Conservation (phyloP, 1,284 basidiomycete genomes). For the Apiotrichum brassicae region DNA sequence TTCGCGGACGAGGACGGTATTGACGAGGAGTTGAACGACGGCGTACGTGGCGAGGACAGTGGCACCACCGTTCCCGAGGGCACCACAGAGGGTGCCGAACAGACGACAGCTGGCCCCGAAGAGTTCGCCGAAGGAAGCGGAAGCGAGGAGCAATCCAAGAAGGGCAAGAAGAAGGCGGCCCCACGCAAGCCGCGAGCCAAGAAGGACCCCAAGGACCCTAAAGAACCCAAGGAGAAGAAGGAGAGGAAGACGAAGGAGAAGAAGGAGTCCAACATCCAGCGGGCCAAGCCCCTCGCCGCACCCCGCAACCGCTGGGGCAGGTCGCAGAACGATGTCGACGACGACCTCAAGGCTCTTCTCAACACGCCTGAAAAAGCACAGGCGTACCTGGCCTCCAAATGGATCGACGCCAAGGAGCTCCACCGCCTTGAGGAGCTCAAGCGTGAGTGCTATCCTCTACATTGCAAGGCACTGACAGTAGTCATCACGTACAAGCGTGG, state of each 20-base stretch:
- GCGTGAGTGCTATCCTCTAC: conserved; percentile 22
- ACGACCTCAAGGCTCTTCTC: not conserved
- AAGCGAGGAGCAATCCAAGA: too few relatives aligned
- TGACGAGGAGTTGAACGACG: too few relatives aligned
- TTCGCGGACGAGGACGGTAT: too few relatives aligned
- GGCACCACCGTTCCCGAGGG: too few relatives aligned
- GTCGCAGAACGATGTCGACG: not conserved
- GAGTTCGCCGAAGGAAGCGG: too few relatives aligned
- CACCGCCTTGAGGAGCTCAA: conserved; percentile 27
- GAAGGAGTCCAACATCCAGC: not conserved
- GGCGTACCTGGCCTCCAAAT: conserved; percentile 29
- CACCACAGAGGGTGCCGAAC: too few relatives aligned
- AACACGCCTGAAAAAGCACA: conserved; percentile 6
- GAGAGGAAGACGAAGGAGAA: conserved; percentile 10
- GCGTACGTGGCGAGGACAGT: too few relatives aligned
- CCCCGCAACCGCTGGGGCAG: conserved; percentile 5
- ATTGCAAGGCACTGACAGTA: conserved; percentile 1
- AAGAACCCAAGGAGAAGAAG: conserved; percentile 1
- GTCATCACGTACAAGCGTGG: conserved; percentile 35
- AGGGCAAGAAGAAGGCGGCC: too few relatives aligned
- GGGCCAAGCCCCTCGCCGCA: conserved; percentile 1
- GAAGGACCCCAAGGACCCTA: not conserved
- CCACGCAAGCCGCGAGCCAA: too few relatives aligned
- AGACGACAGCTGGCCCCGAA: too few relatives aligned
- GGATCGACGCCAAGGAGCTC: conserved; percentile 25